A percentile compares a stretch with the other conserved stretches of the same genome.
These are phyloP conservation scores for Antrodiella citrinella DNA, from an alignment of 768 basidiomycete species.

Conservation along the genomic window DNA sequence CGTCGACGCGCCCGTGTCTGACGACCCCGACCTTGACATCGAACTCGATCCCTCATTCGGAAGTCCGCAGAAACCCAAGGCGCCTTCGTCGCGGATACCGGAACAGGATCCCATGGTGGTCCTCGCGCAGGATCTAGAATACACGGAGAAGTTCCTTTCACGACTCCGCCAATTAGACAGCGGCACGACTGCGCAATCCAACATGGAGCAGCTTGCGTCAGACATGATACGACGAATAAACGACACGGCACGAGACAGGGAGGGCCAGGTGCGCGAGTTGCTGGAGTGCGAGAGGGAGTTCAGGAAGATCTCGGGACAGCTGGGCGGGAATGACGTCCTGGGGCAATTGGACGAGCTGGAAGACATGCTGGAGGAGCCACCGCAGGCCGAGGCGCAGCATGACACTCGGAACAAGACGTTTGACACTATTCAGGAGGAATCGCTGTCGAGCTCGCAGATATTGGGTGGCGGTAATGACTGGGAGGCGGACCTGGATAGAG, in stretches of 20 bases:
- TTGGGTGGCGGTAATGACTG: slow-evolving; percentile 37
- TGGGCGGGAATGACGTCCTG: slow-evolving; percentile 69
- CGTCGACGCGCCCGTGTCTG: slow-evolving; percentile 22
- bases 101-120: slow-evolving; percentile 62
- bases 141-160: slow-evolving; percentile 68
- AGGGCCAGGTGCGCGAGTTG: slow-evolving; percentile 73
- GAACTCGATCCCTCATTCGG: slow-evolving; percentile 37
- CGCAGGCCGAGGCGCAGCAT: slow-evolving; percentile 2
- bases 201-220: slow-evolving; percentile 63
- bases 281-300: slow-evolving; percentile 76
- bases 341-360: slow-evolving; percentile 60
- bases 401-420: slow-evolving; percentile 8
- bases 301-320: slow-evolving; percentile 65
- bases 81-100: slow-evolving; percentile 22
- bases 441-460: slow-evolving; percentile 10
- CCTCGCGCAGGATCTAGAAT: slow-evolving; percentile 65
- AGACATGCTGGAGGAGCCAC: slow-evolving; percentile 34
- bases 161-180: slow-evolving; percentile 66
- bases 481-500: slow-evolving; percentile 42
- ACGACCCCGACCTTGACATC: slow-evolving; percentile 5
- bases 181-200: slow-evolving; percentile 20
- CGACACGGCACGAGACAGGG: slow-evolving; percentile 67
- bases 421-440: slow-evolving; percentile 24
- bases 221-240: slow-evolving; percentile 73
- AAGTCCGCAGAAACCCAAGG: slow-evolving; percentile 20